A percentile compares a stretch with the other conserved stretches of the same genome.
These are phyloP conservation scores for Sabuloglossum arenarium DNA, from an alignment of 495 filamentous ascomycete genomes.

Conservation along the genomic window DNA sequence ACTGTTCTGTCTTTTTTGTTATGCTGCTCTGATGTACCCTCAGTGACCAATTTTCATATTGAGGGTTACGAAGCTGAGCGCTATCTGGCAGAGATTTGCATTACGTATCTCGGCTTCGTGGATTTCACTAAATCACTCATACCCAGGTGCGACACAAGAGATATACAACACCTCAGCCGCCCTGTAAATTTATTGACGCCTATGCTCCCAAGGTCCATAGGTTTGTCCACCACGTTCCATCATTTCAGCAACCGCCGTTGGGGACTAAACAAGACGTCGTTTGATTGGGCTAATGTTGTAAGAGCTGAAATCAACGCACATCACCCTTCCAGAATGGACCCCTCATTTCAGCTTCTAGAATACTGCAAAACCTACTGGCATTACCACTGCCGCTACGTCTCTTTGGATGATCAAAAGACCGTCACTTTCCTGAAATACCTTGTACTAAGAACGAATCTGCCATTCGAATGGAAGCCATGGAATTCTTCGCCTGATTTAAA, in stretches of 20 bases:
- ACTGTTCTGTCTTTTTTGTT: background rate
- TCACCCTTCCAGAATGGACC: constrained; percentile 3
- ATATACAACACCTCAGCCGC: constrained; percentile 1
- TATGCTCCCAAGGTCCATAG: background rate
- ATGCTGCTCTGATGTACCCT: background rate
- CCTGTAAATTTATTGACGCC: background rate
- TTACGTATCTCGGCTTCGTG: background rate
- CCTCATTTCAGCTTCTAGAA: constrained; percentile 6
- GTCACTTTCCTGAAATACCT: constrained; percentile 2
- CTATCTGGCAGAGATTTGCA: background rate
- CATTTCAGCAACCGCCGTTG: background rate
- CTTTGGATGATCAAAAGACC: constrained; percentile 1
- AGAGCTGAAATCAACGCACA: constrained; percentile 1
- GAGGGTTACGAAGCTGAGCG: background rate
- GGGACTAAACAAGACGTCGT: background rate
- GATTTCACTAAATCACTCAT: background rate
- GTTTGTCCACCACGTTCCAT: background rate
- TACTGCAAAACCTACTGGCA: constrained; percentile 8
- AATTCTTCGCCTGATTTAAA: background rate
- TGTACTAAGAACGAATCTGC: background rate
- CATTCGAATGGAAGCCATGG: constrained; percentile 5
- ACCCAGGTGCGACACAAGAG: background rate
- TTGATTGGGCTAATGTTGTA: constrained; percentile 2
- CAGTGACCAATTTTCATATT: background rate
- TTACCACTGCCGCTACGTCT: constrained; percentile 7